Conservation (phyloP, 306 rosid genomes). For the Inga laurina region DNA sequence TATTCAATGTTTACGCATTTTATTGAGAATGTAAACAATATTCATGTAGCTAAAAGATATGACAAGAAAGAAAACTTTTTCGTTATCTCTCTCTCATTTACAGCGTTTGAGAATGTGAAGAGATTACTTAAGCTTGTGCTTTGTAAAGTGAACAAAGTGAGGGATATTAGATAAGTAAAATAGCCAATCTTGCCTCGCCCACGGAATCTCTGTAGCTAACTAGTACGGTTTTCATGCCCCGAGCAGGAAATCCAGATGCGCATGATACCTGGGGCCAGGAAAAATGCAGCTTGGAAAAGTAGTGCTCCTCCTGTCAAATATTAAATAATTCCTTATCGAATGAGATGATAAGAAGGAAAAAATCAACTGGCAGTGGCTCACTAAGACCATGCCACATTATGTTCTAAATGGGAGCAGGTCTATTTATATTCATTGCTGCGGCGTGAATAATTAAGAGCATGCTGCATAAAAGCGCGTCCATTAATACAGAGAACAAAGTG, state of each 20-base stretch:
- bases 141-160: neutral
- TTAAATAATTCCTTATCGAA: constrained; percentile 3
- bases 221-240: constrained; percentile 69
- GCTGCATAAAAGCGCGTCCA: neutral
- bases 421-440: neutral
- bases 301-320: constrained; percentile 77
- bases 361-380: neutral
- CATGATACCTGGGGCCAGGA: constrained; percentile 92
- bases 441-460: neutral
- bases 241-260: constrained; percentile 68
- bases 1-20: neutral
- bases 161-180: neutral
- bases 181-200: constrained; percentile 52
- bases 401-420: neutral
- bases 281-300: constrained; percentile 71
- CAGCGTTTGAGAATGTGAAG: neutral
- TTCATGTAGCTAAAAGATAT: neutral
- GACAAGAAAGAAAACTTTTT: neutral
- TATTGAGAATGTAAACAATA: neutral
- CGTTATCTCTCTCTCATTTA: neutral
- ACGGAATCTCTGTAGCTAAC: constrained; percentile 62
- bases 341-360: neutral
- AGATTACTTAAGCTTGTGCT: neutral
- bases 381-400: neutral
- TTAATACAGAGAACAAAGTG: neutral